Base-by-base conservation (phyloP, 2,329 filamentous ascomycete genomes). In the Xylariaceae sp. region DNA sequence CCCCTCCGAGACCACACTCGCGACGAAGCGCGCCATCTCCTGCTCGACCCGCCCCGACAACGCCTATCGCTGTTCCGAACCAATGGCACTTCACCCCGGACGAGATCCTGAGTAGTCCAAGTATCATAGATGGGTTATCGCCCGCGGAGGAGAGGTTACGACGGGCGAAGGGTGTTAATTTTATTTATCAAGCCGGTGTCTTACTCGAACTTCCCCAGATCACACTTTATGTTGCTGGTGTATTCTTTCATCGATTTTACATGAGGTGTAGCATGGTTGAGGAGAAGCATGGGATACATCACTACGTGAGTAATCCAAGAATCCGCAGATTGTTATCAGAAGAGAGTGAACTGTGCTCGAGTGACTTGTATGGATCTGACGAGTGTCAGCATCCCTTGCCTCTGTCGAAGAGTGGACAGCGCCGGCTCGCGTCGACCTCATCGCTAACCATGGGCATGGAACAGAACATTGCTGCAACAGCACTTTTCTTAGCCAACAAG, bases 211-310 rank as follows among this genome's bases (percentile, higher is more conserved):
- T 98, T 48, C 93, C 93, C 12, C 93, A 97, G 73, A 86, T 95
- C 53, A 98, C 95, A 0, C 80, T 99, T 42, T 93, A 90, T 74
- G 96, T 96, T 0, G 95, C 95, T 0, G 89, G 90, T 18, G 89
- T 96, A 43, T 98, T 96, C 78, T 93, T 99, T 73, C 93, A 99
- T 73, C 86, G 95, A 29, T 98, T 96, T 73, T 93, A 92, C 71
- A 97, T 98, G 91, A 88, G 92, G 61, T 87, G 82, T 69, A 93
- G 87, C 70, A 88, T 96, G 83, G 87, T 89, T 47, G 83, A 88
- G 66, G 84, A 89, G 67, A 89, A 86, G 61, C 82, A 82, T 59
- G 91, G 91, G 14, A 84, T 96, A 46, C 93, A 97, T 72, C 93
- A 96, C 66, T 98, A 96, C 70, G 90, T 96, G 75, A 75, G 84